These are phyloP conservation scores for Phlebopus sp. DNA, from an alignment of 1,284 basidiomycete species.

Conservation along the genomic window DNA sequence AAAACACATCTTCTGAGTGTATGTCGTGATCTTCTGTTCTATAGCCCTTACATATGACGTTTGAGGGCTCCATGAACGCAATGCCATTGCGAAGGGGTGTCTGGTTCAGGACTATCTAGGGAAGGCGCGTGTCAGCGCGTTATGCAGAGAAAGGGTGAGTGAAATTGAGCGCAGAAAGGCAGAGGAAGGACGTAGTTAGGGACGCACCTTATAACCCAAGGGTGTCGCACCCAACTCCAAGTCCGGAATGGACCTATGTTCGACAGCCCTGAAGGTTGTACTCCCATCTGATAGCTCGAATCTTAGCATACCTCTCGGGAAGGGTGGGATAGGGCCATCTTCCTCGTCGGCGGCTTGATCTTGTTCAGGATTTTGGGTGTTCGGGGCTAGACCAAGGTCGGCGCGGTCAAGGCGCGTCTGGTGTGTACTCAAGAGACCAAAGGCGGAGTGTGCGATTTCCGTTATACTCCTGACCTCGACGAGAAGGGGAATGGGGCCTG, in stretches of 20 bases:
- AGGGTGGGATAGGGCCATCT: slow-evolving; percentile 71
- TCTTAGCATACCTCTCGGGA: slow-evolving; percentile 65
- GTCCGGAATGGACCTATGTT: slow-evolving; percentile 58
- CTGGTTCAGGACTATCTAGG: slow-evolving; percentile 63
- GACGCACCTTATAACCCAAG: slow-evolving; percentile 68
- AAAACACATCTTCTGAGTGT: slow-evolving; percentile 51
- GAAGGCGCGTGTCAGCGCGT: slow-evolving; percentile 1
- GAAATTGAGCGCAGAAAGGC: neutral
- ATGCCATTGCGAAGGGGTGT: slow-evolving; percentile 61
- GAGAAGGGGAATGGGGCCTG: slow-evolving; percentile 47
- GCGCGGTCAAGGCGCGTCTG: slow-evolving; percentile 61
- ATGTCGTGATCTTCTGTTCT: slow-evolving; percentile 57
- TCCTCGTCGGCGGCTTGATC: slow-evolving; percentile 59
- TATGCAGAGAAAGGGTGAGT: neutral
- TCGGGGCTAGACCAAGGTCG: slow-evolving; percentile 43
- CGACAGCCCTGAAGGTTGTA: slow-evolving; percentile 61
- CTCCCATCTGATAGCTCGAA: slow-evolving; percentile 68
- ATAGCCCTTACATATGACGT: slow-evolving; percentile 56
- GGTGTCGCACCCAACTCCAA: slow-evolving; percentile 64
- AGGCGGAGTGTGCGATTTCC: slow-evolving; percentile 72
- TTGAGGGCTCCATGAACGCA: slow-evolving; percentile 64
- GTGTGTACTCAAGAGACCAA: slow-evolving; percentile 60
- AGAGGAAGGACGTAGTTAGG: neutral
- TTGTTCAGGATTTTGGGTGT: slow-evolving; percentile 39
- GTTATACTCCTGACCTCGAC: slow-evolving; percentile 72